These are phyloP conservation scores for Xylaria sp. DNA, from an alignment of 2,329 filamentous ascomycete species.

Conservation along the genomic window DNA sequence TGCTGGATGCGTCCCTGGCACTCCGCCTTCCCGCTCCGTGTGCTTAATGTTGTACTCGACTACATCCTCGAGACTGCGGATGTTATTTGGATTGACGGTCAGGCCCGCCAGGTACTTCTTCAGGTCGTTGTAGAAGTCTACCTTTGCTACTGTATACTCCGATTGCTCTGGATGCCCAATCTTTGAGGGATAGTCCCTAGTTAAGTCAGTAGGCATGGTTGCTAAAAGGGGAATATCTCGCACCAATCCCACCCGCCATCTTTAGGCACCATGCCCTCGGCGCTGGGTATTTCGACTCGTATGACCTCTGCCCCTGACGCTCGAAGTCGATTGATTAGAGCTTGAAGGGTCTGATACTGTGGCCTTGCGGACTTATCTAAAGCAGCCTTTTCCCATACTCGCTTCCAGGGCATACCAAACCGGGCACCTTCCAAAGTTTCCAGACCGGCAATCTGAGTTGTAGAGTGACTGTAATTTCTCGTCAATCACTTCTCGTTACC, in stretches of 20 bases:
- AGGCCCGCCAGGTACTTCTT: conserved; percentile 70
- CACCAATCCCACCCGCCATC: conserved; percentile 80
- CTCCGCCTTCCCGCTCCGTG: conserved; percentile 73
- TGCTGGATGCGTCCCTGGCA: conserved; percentile 68
- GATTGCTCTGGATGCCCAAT: conserved; percentile 73
- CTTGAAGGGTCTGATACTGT: conserved; percentile 64
- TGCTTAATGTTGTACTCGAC: conserved; percentile 72
- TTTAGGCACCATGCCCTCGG: conserved; percentile 8
- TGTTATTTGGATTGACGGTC: conserved; percentile 62
- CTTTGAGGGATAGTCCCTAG: conserved; percentile 30
- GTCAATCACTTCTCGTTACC: conserved; percentile 65
- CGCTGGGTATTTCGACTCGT: conserved; percentile 29
- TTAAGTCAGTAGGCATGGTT: background rate
- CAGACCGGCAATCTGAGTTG: background rate
- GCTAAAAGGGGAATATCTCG: conserved; percentile 46
- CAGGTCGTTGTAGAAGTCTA: conserved; percentile 73
- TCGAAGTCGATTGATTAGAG: conserved; percentile 63
- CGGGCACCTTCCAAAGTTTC: conserved; percentile 66
- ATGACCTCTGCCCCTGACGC: conserved; percentile 72
- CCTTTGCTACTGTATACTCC: conserved; percentile 77
- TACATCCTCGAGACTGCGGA: conserved; percentile 71
- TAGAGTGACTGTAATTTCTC: conserved; percentile 64
- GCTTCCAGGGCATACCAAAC: conserved; percentile 78
- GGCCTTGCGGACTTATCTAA: conserved; percentile 60
- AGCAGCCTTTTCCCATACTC: conserved; percentile 67